Evolutionary conservation across 257 asterid species (phyloP).

Genomic region (Rhazya stricta): DNA sequence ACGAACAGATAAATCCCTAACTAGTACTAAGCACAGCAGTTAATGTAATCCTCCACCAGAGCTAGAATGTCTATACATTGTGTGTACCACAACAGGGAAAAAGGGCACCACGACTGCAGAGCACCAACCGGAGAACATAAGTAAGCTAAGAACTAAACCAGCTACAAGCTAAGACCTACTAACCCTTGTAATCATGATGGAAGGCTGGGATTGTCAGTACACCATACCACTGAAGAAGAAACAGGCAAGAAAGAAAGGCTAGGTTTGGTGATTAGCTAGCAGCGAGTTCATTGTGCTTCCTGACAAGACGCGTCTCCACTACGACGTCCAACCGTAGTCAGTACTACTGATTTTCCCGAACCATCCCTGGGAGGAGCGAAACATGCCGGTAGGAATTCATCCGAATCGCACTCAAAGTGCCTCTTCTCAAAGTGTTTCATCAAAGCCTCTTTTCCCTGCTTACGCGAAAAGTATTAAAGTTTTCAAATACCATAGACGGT

Average conservation of each 20-base stretch:
- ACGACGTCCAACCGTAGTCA: conserved; percentile 35
- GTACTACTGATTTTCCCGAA: conserved; percentile 28
- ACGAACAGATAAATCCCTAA: neutral
- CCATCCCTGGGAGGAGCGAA: conserved; percentile 62
- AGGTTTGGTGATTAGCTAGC: neutral
- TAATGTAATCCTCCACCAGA: too few relatives aligned
- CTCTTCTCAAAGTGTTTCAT: conserved; percentile 29
- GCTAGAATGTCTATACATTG: neutral
- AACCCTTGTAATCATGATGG: neutral
- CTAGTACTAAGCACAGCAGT: too few relatives aligned
- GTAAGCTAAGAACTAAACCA: conserved; percentile 1
- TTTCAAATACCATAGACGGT: neutral
- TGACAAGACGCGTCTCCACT: neutral
- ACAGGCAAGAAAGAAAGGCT: neutral
- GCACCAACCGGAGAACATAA: neutral
- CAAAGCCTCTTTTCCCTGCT: conserved; percentile 57
- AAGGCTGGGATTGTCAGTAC: neutral
- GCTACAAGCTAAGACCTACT: neutral
- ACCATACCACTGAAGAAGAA: neutral
- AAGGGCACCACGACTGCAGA: conserved; percentile 1
- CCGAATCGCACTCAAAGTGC: conserved; percentile 37
- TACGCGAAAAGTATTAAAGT: neutral
- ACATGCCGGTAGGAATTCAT: conserved; percentile 43
- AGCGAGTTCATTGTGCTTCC: neutral
- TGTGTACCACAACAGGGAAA: conserved; percentile 9